A percentile compares a stretch with the other conserved stretches of the same genome.
Evolutionary conservation across 129 eudicot genomes (phyloP).

Genomic region (Centella asiatica): DNA sequence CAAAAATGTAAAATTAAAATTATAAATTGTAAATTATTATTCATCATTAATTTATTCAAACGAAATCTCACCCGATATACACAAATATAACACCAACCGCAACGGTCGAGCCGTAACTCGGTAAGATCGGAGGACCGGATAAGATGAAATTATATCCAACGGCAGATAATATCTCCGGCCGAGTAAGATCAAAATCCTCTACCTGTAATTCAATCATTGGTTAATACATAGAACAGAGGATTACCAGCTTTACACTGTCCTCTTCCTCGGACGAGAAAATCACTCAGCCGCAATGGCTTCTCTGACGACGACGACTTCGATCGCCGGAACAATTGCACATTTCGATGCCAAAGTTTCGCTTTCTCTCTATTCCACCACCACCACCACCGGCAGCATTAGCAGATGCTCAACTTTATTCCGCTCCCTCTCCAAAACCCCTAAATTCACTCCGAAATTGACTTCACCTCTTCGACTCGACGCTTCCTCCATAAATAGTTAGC

Average conservation of each 20-base stretch:
- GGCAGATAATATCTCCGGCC: no score
- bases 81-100: no score
- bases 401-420: constrained; percentile 12
- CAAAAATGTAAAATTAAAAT: no score
- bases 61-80: no score
- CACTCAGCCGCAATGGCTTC: neutral
- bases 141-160: no score
- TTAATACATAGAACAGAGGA: no score
- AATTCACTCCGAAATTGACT: constrained; percentile 8
- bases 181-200: neutral
- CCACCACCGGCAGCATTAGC: no score
- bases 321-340: neutral
- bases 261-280: neutral
- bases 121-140: no score
- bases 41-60: no score
- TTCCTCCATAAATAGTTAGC: constrained; percentile 36
- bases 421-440: constrained; percentile 13
- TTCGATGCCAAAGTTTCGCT: neutral
- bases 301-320: neutral
- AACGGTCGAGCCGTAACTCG: no score
- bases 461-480: constrained; percentile 31
- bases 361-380: neutral
- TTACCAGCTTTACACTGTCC: no score
- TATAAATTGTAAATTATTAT: no score
- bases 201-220: neutral